Conservation (phyloP, 176 grass and related monocot genomes). For the Dactylis glomerata region DNA sequence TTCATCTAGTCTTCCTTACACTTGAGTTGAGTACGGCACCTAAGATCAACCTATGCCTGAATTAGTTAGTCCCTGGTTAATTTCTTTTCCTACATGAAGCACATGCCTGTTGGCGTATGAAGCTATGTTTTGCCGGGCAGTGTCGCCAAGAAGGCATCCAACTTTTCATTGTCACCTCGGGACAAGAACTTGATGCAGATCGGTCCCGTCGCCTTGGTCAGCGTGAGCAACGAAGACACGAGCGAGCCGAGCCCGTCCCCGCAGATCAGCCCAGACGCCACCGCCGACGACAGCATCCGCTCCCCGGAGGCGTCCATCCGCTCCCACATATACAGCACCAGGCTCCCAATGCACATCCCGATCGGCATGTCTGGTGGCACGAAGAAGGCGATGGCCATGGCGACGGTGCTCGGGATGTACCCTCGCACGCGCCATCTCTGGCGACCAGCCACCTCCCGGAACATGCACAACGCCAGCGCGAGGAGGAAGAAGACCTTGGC, state of each 20-base stretch:
- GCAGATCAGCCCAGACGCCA: constrained; percentile 60
- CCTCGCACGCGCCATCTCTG: not conserved
- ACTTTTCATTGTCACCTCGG: constrained; percentile 29
- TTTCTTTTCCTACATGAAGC: not conserved
- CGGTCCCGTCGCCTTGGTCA: constrained; percentile 27
- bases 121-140: constrained; percentile 11
- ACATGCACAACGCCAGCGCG: constrained; percentile 10
- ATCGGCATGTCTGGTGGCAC: constrained; percentile 40
- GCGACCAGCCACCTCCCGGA: constrained; percentile 23
- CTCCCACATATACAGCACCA: constrained; percentile 42
- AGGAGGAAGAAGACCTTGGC: constrained; percentile 33
- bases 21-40: not conserved
- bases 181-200: constrained; percentile 73
- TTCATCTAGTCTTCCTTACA: not conserved
- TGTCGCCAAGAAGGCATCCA: constrained; percentile 42
- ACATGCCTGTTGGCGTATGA: not conserved
- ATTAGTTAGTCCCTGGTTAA: not conserved
- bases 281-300: constrained; percentile 2
- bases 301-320: not conserved
- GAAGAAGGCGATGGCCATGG: constrained; percentile 51
- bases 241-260: constrained; percentile 48
- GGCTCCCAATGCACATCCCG: constrained; percentile 55
- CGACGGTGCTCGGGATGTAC: constrained; percentile 49
- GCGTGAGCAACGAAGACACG: constrained; percentile 26
- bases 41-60: not conserved